Evolutionary conservation across 2,329 filamentous ascomycete genomes (phyloP).

Genomic region (Colletotrichum salicis): DNA sequence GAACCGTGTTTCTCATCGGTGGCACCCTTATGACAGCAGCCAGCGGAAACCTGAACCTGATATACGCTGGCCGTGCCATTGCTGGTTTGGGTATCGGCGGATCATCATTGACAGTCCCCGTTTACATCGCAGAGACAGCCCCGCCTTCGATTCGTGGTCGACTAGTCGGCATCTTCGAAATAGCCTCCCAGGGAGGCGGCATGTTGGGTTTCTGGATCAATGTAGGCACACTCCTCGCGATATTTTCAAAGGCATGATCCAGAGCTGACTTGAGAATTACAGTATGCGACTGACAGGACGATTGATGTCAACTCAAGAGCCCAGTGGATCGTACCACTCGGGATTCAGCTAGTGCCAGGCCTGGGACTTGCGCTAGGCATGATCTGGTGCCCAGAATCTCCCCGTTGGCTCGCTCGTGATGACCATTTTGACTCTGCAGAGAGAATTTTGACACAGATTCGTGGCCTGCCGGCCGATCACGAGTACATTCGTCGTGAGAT

Average conservation of each 20-base stretch:
- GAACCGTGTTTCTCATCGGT: constrained; percentile 52
- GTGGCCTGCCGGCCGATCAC: constrained; percentile 30
- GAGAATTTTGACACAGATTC: constrained; percentile 50
- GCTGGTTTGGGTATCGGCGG: constrained; percentile 63
- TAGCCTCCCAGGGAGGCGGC: constrained; percentile 58
- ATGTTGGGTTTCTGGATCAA: constrained; percentile 56
- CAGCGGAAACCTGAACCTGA: constrained; percentile 46
- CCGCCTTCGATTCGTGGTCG: constrained; percentile 63
- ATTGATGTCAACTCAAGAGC: constrained; percentile 30
- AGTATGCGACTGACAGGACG: constrained; percentile 36
- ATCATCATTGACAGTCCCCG: constrained; percentile 58
- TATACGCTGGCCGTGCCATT: constrained; percentile 61
- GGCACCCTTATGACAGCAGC: constrained; percentile 48
- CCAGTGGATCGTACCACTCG: constrained; percentile 56
- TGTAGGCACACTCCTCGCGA: background rate
- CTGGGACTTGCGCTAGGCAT: constrained; percentile 47
- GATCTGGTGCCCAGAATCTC: constrained; percentile 51
- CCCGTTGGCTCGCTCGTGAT: constrained; percentile 48
- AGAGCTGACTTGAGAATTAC: background rate
- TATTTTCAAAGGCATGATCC: fast-evolving
- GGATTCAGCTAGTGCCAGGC: constrained; percentile 53
- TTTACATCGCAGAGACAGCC: constrained; percentile 55
- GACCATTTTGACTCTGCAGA: constrained; percentile 52
- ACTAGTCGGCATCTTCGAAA: constrained; percentile 64
- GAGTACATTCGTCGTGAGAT: constrained; percentile 55